Percentiles rank a stretch among this genome's conserved stretches.
Conservation (phyloP, 331 rosid genomes). For the Prunus yedoensis region DNA sequence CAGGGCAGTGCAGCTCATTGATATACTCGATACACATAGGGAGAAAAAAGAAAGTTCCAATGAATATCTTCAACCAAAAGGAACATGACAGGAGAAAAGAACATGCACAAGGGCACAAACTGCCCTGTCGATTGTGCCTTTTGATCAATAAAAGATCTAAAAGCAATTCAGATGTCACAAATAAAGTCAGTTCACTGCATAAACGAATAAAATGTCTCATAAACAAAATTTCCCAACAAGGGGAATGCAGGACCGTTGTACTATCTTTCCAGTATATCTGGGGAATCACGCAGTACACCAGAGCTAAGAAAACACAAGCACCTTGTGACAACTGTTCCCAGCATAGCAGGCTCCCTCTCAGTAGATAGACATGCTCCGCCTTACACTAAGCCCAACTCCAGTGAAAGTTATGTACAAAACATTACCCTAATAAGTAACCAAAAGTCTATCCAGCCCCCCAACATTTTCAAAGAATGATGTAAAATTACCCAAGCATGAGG, state of each 20-base stretch:
- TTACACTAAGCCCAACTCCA: conserved; percentile 41
- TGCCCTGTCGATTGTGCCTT: conserved; percentile 4
- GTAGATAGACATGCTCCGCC: conserved; percentile 29
- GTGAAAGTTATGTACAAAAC: conserved; percentile 53
- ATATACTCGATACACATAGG: not conserved
- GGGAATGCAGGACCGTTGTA: conserved; percentile 29
- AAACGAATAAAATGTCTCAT: conserved; percentile 28
- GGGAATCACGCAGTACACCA: conserved; percentile 22
- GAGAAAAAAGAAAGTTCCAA: not conserved
- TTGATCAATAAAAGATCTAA: conserved; percentile 22
- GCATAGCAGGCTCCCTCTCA: conserved; percentile 4
- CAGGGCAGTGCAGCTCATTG: not conserved
- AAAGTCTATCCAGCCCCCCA: conserved; percentile 37
- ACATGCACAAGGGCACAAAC: not conserved
- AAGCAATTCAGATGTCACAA: conserved; percentile 23
- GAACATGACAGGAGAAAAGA: not conserved
- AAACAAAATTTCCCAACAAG: conserved; percentile 41
- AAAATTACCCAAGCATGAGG: conserved; percentile 45
- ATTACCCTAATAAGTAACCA: conserved; percentile 40
- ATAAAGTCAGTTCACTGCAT: conserved; percentile 24
- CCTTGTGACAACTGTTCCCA: conserved; percentile 15
- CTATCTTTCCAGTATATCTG: conserved; percentile 12
- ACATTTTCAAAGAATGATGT: conserved; percentile 54
- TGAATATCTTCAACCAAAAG: not conserved
- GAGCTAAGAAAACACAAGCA: conserved; percentile 26